Conservation (phyloP, 768 basidiomycete genomes). For the Boletus bicolor region DNA sequence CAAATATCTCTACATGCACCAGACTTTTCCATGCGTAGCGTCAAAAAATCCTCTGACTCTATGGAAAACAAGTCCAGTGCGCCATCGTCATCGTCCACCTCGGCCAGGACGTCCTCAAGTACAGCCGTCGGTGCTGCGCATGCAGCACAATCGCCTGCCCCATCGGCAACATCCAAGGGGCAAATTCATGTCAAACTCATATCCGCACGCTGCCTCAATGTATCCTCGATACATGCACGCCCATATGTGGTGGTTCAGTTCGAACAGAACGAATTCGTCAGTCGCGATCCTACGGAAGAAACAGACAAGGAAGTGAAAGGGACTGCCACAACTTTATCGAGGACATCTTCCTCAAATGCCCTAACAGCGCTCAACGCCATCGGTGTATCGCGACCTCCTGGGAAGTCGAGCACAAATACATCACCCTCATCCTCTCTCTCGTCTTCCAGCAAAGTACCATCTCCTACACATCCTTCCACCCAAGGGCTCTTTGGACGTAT, state of each 20-base stretch:
- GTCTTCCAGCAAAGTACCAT: slow-evolving; percentile 37
- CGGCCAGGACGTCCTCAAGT: slow-evolving; percentile 34
- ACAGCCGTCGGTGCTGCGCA: slow-evolving; percentile 15
- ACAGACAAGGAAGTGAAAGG: slow-evolving; percentile 88
- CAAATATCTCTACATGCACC: slow-evolving; percentile 81
- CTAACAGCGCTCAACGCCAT: slow-evolving; percentile 66
- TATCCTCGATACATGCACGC: slow-evolving; percentile 58
- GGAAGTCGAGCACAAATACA: slow-evolving; percentile 41
- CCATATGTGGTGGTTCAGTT: slow-evolving; percentile 98
- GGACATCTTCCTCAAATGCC: slow-evolving; percentile 60
- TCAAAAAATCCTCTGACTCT: slow-evolving; percentile 38
- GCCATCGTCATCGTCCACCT: slow-evolving; percentile 42
- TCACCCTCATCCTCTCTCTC: slow-evolving; percentile 43
- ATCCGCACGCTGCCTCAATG: slow-evolving; percentile 79
- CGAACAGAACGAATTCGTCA: slow-evolving; percentile 98
- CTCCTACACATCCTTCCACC: slow-evolving; percentile 23
- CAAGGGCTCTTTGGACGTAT: slow-evolving; percentile 60
- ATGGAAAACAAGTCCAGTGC: slow-evolving; percentile 37
- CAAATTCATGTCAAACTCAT: slow-evolving; percentile 97
- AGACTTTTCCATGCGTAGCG: slow-evolving; percentile 75
- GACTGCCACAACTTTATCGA: slow-evolving; percentile 55
- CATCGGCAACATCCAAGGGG: slow-evolving; percentile 48
- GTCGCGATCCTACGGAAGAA: slow-evolving; percentile 83
- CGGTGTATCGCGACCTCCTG: slow-evolving; percentile 44
- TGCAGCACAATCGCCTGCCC: slow-evolving; percentile 26